These are phyloP conservation scores for Acorus calamus DNA, from an alignment of 106 monocot species.

Conservation along the genomic window DNA sequence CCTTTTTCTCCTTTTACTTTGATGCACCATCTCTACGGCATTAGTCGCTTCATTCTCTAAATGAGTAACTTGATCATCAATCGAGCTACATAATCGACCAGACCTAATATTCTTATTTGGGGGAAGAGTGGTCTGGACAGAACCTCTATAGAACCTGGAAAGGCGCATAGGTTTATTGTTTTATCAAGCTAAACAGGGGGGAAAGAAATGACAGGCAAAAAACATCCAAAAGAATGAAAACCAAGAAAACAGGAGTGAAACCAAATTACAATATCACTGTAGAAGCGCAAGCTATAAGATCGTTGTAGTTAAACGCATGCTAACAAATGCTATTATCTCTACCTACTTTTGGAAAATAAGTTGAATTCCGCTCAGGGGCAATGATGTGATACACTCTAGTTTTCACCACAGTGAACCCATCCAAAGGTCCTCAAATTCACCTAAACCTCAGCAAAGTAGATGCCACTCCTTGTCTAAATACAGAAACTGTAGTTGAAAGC, in stretches of 20 bases:
- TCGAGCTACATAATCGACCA: slow-evolving; percentile 69
- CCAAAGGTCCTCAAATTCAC: no score
- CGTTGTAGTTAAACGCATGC: no score
- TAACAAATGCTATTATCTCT: no score
- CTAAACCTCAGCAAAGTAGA: no score
- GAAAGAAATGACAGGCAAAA: neutral
- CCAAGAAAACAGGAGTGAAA: neutral
- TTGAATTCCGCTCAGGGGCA: no score
- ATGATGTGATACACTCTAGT: no score
- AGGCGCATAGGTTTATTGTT: no score
- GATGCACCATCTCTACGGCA: slow-evolving; percentile 30
- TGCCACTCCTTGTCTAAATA: no score
- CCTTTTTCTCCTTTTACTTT: slow-evolving; percentile 55
- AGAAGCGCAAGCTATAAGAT: neutral
- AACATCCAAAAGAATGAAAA: neutral
- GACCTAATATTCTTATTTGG: slow-evolving; percentile 43
- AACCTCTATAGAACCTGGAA: slow-evolving; percentile 63
- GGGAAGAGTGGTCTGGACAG: slow-evolving; percentile 81
- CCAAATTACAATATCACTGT: neutral
- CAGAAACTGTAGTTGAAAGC: no score
- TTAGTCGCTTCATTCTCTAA: slow-evolving; percentile 36
- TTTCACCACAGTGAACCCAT: no score
- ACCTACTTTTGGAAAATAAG: no score
- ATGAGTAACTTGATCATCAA: slow-evolving; percentile 54
- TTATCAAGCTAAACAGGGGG: no score